Evolutionary conservation across 2,329 filamentous ascomycete genomes (phyloP).

Genomic region (Penicillium sp.): DNA sequence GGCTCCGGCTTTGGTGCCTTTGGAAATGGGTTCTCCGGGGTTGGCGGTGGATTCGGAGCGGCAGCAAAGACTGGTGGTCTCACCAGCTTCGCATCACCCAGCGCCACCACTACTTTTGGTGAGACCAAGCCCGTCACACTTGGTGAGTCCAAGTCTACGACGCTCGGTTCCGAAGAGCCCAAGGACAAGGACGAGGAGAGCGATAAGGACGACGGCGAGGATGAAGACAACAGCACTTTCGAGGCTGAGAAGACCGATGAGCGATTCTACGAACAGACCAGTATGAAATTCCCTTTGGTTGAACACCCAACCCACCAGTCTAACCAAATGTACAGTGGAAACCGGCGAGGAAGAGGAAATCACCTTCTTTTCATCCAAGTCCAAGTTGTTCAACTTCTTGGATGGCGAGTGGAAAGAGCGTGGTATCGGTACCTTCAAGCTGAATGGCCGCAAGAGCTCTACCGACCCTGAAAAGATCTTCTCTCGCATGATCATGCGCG

Average conservation of each 20-base stretch:
- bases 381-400: slow-evolving; percentile 81
- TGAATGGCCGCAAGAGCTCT: slow-evolving; percentile 63
- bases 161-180: slow-evolving; percentile 72
- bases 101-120: slow-evolving; percentile 47
- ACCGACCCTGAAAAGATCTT: slow-evolving; percentile 55
- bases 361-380: slow-evolving; percentile 71
- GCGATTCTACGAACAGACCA: slow-evolving; percentile 58
- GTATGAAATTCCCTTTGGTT: slow-evolving; percentile 49
- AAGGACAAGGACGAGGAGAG: slow-evolving; percentile 47
- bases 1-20: slow-evolving; percentile 40
- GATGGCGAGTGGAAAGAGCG: slow-evolving; percentile 83
- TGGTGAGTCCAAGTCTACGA: slow-evolving; percentile 48
- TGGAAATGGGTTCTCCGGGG: slow-evolving; percentile 37
- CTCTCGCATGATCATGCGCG: slow-evolving; percentile 81
- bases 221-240: slow-evolving; percentile 51
- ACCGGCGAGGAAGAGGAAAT: slow-evolving; percentile 84
- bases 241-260: slow-evolving; percentile 49
- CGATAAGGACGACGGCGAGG: slow-evolving; percentile 53
- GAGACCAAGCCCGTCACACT: slow-evolving; percentile 40
- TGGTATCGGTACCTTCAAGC: slow-evolving; percentile 76
- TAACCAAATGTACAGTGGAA: slow-evolving; percentile 58
- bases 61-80: slow-evolving; percentile 50
- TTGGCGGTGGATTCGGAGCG: slow-evolving; percentile 50
- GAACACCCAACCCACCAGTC: slow-evolving; percentile 6
- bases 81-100: slow-evolving; percentile 67